phyloP scores from a whole-genome alignment of 495 filamentous ascomycete species.

The Penicillium argentinense region DNA sequence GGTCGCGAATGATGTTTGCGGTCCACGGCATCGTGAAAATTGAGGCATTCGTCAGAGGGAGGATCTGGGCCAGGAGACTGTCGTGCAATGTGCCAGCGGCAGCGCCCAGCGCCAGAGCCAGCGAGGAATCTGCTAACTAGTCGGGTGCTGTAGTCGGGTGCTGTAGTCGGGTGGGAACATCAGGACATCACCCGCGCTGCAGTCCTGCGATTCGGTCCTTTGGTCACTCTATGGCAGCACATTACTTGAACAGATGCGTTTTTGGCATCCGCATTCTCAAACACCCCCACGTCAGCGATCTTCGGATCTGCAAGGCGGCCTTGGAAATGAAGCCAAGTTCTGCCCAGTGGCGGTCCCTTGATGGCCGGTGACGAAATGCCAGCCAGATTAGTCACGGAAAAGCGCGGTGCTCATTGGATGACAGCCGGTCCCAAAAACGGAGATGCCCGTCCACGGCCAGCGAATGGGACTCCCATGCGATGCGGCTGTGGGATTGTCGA shows the following conservation, averaged over 20 bases:
- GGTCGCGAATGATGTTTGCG: conserved; percentile 14
- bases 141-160: not conserved
- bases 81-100: not conserved
- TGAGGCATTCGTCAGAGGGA: too few relatives aligned
- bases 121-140: not conserved
- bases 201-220: not conserved
- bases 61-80: not conserved
- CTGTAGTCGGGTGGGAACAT: too few relatives aligned
- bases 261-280: not conserved
- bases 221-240: too few relatives aligned
- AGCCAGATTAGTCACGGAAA: conserved; percentile 11
- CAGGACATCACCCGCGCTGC: too few relatives aligned
- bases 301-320: conserved; percentile 24
- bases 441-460: conserved; percentile 10
- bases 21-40: too few relatives aligned
- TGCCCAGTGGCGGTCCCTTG: not conserved
- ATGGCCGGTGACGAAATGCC: conserved; percentile 25
- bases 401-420: conserved; percentile 6
- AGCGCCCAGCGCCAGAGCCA: not conserved
- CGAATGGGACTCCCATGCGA: not conserved
- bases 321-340: conserved; percentile 15
- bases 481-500: conserved; percentile 3
- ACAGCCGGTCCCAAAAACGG: conserved; percentile 7
- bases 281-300: conserved; percentile 32
- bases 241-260: not conserved